Evolutionary conservation across 139 green algal genomes (phyloP).

Genomic region (Zygnema circumcarinatum): DNA sequence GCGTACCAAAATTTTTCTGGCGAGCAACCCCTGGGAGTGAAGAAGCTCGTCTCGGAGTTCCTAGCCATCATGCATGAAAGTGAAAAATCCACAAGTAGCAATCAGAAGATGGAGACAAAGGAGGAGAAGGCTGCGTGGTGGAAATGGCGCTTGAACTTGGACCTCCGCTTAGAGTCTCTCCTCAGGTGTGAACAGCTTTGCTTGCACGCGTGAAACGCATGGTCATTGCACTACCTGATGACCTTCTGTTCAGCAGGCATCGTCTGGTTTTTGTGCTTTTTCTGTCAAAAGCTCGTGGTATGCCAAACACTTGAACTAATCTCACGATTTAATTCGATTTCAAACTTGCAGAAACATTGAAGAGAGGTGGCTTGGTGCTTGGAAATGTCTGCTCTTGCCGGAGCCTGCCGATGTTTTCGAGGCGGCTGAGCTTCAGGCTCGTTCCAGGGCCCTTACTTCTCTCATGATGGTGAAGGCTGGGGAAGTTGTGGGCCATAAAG

Average conservation of each 20-base stretch:
- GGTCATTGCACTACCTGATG: background rate
- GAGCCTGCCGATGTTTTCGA: background rate
- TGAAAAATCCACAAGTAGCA: slow-evolving; percentile 11
- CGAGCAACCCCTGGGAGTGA: background rate
- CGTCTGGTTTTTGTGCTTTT: background rate
- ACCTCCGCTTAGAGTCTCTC: slow-evolving; percentile 12
- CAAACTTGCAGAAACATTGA: slow-evolving; percentile 15
- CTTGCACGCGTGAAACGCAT: too few species aligned
- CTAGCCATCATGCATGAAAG: slow-evolving; percentile 45
- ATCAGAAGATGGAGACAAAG: background rate
- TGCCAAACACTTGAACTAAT: background rate
- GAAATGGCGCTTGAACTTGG: slow-evolving; percentile 38
- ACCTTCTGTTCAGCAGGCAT: background rate
- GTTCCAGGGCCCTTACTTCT: background rate
- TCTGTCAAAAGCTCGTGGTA: background rate
- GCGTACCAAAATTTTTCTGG: background rate
- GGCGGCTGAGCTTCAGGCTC: background rate
- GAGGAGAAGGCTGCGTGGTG: slow-evolving; percentile 45
- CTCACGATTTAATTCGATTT: background rate
- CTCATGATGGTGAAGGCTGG: background rate
- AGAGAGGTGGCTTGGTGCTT: background rate
- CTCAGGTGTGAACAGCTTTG: slow-evolving; percentile 1
- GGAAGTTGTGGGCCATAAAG: background rate
- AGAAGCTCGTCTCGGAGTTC: slow-evolving; percentile 25
- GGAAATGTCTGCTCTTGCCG: slow-evolving; percentile 32